Percentiles rank a stretch among this genome's conserved stretches.
phyloP scores from a whole-genome alignment of 2,329 filamentous ascomycete species.

The Fusarium anthophilum region DNA sequence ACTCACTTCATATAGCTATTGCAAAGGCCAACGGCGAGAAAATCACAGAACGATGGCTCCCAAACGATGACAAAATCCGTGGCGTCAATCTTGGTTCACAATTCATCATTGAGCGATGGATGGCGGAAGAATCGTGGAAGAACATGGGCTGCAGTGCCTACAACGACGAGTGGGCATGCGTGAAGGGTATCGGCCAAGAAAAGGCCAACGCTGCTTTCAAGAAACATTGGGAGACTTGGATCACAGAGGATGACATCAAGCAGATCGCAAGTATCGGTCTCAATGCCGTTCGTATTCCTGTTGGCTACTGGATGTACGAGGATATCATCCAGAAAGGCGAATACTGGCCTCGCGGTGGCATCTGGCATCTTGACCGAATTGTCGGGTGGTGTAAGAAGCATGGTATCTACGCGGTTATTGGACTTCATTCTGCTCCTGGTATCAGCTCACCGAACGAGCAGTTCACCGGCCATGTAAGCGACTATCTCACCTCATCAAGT shows the following conservation, averaged over 20 bases:
- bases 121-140: slow-evolving; percentile 35
- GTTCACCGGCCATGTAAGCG: slow-evolving; percentile 41
- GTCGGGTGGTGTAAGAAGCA: slow-evolving; percentile 41
- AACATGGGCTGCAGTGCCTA: slow-evolving; percentile 39
- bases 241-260: slow-evolving; percentile 34
- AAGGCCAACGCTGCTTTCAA: slow-evolving; percentile 37
- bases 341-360: slow-evolving; percentile 36
- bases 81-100: slow-evolving; percentile 43
- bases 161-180: slow-evolving; percentile 42
- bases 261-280: slow-evolving; percentile 38
- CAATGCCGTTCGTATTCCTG: slow-evolving; percentile 41
- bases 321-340: slow-evolving; percentile 35
- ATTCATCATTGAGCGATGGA: slow-evolving; percentile 44
- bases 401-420: slow-evolving; percentile 39
- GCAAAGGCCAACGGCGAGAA: neutral
- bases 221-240: slow-evolving; percentile 42
- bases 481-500: rapidly evolving
- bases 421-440: slow-evolving; percentile 39
- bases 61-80: slow-evolving; percentile 26
- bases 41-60: slow-evolving; percentile 22
- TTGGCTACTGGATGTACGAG: slow-evolving; percentile 43
- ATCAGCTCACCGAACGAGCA: slow-evolving; percentile 36
- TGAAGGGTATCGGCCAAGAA: slow-evolving; percentile 36
- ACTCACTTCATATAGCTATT: neutral
- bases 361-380: slow-evolving; percentile 39